A percentile compares a stretch with the other conserved stretches of the same genome.
phyloP scores from a whole-genome alignment of 148 eudicot genomes.

The Cornus florida region DNA sequence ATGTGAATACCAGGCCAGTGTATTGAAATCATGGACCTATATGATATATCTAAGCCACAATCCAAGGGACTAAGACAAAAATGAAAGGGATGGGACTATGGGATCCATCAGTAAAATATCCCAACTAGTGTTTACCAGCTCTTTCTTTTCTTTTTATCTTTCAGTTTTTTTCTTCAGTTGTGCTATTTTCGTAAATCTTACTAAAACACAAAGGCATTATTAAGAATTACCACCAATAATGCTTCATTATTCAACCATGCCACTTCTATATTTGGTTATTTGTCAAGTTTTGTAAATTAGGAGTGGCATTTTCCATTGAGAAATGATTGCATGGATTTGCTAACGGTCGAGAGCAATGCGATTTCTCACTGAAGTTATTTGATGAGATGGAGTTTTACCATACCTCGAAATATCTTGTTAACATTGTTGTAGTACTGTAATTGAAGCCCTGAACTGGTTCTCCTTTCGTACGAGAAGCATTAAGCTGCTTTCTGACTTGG shows the following conservation, averaged over 20 bases:
- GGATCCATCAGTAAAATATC: not conserved
- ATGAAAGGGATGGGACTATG: not conserved
- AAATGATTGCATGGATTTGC: not conserved
- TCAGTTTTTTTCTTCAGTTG: not conserved
- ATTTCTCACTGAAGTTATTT: not conserved
- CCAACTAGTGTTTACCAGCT: not conserved
- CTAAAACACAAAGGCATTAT: not conserved
- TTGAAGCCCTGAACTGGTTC: conserved; percentile 79
- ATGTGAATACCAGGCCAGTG: not conserved
- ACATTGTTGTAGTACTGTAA: conserved; percentile 73
- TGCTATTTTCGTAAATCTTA: not conserved
- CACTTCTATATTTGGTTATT: too few species aligned
- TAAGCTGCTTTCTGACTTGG: conserved; percentile 94
- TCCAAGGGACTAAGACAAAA: not conserved
- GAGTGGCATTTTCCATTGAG: not conserved
- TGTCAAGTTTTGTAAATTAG: too few species aligned
- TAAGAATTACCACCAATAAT: not conserved
- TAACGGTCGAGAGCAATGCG: not conserved
- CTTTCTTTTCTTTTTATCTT: too few species aligned
- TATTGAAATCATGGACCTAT: too few species aligned
- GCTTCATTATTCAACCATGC: too few species aligned
- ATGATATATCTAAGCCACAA: not conserved
- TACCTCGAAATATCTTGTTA: conserved; percentile 78
- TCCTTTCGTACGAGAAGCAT: conserved; percentile 79
- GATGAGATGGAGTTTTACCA: not conserved